These are phyloP conservation scores for Amauroascus niger DNA, from an alignment of 2,329 filamentous ascomycete species.

Conservation along the genomic window DNA sequence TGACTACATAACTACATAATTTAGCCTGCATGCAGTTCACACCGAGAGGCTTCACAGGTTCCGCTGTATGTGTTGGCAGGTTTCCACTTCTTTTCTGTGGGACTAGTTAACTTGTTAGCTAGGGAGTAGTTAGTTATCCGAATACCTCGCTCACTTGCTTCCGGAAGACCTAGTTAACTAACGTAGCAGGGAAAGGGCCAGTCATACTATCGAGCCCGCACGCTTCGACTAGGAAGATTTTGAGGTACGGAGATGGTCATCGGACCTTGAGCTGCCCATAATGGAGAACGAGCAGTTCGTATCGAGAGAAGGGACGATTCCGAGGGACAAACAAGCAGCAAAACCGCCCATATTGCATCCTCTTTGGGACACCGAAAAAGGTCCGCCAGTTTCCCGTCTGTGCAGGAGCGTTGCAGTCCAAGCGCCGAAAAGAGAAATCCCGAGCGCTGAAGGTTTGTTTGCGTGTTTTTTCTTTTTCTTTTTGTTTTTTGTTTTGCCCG, in stretches of 20 bases:
- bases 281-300: neutral
- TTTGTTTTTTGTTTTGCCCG: too few species aligned
- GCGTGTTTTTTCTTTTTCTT: too few species aligned
- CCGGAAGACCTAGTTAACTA: too few species aligned
- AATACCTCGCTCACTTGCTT: neutral
- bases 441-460: too few species aligned
- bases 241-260: neutral
- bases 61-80: conserved; percentile 5
- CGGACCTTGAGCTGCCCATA: neutral
- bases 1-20: neutral
- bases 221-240: neutral
- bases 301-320: neutral
- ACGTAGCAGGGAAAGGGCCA: neutral
- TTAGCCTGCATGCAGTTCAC: neutral
- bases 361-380: neutral
- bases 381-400: too few species aligned
- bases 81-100: neutral
- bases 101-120: too few species aligned
- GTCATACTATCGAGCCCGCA: neutral
- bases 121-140: too few species aligned
- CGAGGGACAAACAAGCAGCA: neutral
- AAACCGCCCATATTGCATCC: too few species aligned
- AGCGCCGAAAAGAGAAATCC: too few species aligned
- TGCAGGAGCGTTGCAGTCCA: too few species aligned
- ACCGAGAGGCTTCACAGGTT: neutral